Percentiles rank a stretch among this genome's conserved stretches.
Evolutionary conservation across 108 stramenopile genomes (phyloP).

Genomic region (Aurantiochytrium sp.): DNA sequence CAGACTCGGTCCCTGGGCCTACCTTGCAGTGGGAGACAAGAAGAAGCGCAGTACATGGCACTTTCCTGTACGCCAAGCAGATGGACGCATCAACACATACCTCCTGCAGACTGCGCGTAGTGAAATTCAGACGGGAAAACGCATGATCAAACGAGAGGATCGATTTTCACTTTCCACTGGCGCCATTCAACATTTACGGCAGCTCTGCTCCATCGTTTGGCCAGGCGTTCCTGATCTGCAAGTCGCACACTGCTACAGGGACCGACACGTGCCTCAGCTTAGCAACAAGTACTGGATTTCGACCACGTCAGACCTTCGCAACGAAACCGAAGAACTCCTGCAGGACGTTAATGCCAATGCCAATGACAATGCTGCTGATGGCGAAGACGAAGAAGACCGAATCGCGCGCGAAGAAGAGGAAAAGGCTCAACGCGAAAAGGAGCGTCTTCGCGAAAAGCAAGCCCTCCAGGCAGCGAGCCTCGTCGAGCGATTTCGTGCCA

Average conservation of each 20-base stretch:
- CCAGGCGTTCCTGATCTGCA: neutral
- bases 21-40: neutral
- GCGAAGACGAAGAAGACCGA: neutral
- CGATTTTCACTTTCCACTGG: neutral
- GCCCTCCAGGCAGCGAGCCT: neutral
- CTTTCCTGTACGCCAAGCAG: neutral
- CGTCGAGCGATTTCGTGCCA: neutral
- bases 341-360: neutral
- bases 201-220: neutral
- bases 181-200: neutral
- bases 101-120: neutral
- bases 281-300: neutral
- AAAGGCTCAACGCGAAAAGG: neutral
- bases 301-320: neutral
- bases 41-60: neutral
- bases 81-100: neutral
- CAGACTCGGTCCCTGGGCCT: neutral
- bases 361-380: neutral
- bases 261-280: neutral
- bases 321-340: neutral
- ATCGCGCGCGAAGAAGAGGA: neutral
- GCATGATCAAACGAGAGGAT: no score
- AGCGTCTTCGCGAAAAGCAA: neutral
- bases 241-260: neutral
- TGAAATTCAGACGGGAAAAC: neutral